Evolutionary conservation across 306 rosid species (phyloP), one percentile per base, ranked within the genome.

Genomic region (Macrotyloma uniflorum): DNA sequence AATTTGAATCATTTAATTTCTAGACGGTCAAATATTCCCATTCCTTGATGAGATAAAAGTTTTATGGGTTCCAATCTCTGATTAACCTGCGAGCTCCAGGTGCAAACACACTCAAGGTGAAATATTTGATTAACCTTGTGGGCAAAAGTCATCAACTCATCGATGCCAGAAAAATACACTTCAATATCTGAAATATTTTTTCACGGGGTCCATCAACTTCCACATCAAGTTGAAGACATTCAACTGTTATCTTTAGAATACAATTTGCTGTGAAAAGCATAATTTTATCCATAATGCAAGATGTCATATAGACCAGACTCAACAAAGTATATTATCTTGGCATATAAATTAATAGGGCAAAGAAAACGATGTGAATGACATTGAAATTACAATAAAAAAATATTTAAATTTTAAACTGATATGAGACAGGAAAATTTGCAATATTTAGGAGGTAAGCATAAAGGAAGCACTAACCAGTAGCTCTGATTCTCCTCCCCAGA

Each of bases 401-500:
- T 20, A 51, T 13, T 10, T 45, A 45, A 43, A 45, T 24, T n/a
- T n/a, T 14, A 66, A 80, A 19, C 79, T 28, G n/a, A 22, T 7
- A 10, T 47, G 18, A 23, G 45, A 79, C 69, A 51, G 43, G 5
- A 64, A 7, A 11, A 12, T 55, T 45, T 35, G 62, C 74, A 10
- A 8, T 47, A 38, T 43, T 72, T 45, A 75, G 51, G 58, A 70
- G 70, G 36, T n/a, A 75, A 50, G 33, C 62, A 68, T 67, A 7
- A 24, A 51, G 53, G 75, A 78, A 78, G 43, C 59, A 89, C 89
- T 87, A 30, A 95, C 99, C 98, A 95, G 82, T 43, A 93, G 87
- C 87, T 91, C 99, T 1, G 98, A 92, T 79, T 95, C 99, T 81
- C 99, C 98, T 79, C 98, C 98, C 99, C 98, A 95, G 88, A 95